These are phyloP conservation scores for Nasturtium officinale DNA, from an alignment of 345 rosid species.

Conservation along the genomic window DNA sequence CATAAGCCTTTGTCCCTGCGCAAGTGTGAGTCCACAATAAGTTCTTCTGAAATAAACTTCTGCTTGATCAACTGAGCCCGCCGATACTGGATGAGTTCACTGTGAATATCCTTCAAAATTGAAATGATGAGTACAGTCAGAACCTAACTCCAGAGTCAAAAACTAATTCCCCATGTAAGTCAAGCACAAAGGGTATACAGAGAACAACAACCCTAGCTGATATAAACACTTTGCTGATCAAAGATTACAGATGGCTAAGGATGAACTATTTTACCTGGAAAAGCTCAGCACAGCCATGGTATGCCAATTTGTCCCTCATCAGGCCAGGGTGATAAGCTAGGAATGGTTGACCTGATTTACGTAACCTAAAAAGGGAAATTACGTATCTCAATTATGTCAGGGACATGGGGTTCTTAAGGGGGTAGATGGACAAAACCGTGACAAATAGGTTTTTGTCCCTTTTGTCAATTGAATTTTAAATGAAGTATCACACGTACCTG, in stretches of 20 bases:
- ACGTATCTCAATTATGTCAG: slow-evolving; percentile 29
- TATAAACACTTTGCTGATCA: slow-evolving; percentile 13
- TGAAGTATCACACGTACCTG: slow-evolving; percentile 54
- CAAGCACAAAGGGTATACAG: slow-evolving; percentile 14
- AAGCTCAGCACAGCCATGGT: slow-evolving; percentile 98
- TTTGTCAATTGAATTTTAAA: background rate
- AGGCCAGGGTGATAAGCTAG: slow-evolving; percentile 91
- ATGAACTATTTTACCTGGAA: slow-evolving; percentile 66
- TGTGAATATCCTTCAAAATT: slow-evolving; percentile 76
- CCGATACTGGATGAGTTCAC: slow-evolving; percentile 89
- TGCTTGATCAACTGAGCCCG: slow-evolving; percentile 89
- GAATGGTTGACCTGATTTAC: slow-evolving; percentile 76
- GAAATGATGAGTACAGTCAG: slow-evolving; percentile 35
- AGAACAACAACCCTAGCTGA: background rate
- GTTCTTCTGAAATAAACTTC: slow-evolving; percentile 64
- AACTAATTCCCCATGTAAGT: slow-evolving; percentile 31
- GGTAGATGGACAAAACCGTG: background rate
- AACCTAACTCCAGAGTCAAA: slow-evolving; percentile 22
- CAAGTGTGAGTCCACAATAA: slow-evolving; percentile 62
- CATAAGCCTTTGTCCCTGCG: slow-evolving; percentile 87
- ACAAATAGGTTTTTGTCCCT: background rate
- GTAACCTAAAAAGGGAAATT: slow-evolving; percentile 58
- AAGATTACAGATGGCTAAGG: slow-evolving; percentile 30
- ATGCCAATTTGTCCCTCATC: slow-evolving; percentile 79
- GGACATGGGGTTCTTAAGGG: background rate